Percentiles rank a stretch among this genome's conserved stretches.
Conservation (phyloP, 2,329 filamentous ascomycete species). For the Trichoderma koningii region DNA sequence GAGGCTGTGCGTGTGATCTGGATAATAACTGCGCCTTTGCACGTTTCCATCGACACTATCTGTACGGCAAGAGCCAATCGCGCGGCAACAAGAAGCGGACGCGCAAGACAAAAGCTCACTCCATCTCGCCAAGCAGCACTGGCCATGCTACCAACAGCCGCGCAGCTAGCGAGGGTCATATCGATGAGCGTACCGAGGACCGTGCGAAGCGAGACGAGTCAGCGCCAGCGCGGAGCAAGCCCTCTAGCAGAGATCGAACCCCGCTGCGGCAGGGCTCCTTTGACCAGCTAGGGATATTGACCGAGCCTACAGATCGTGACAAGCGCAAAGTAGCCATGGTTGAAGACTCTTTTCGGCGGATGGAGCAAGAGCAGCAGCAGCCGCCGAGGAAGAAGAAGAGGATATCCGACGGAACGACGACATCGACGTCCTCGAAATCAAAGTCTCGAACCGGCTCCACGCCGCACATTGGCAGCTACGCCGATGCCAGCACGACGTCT, state of each 20-base stretch:
- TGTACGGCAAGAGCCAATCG: slow-evolving; percentile 48
- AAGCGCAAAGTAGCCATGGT: slow-evolving; percentile 68
- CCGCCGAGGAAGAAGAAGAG: slow-evolving; percentile 64
- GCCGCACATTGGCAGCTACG: slow-evolving; percentile 46
- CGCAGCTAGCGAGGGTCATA: slow-evolving; percentile 62
- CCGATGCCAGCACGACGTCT: slow-evolving; percentile 57
- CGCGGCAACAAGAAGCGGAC: slow-evolving; percentile 53
- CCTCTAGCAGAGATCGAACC: slow-evolving; percentile 66
- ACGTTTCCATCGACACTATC: slow-evolving; percentile 62
- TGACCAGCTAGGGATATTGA: slow-evolving; percentile 61
- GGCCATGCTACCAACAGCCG: slow-evolving; percentile 64
- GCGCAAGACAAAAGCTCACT: slow-evolving; percentile 57
- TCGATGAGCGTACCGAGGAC: slow-evolving; percentile 54
- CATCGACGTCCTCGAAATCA: slow-evolving; percentile 42
- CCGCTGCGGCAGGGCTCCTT: slow-evolving; percentile 62
- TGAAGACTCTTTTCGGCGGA: slow-evolving; percentile 63
- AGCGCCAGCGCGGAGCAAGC: slow-evolving; percentile 62
- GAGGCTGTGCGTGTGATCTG: slow-evolving; percentile 74
- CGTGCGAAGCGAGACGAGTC: slow-evolving; percentile 52
- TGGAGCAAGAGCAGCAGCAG: slow-evolving; percentile 59
- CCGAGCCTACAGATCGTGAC: slow-evolving; percentile 65
- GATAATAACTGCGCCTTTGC: slow-evolving; percentile 64
- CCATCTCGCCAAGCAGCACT: slow-evolving; percentile 63
- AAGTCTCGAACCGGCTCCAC: slow-evolving; percentile 45
- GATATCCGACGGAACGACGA: slow-evolving; percentile 54